Evolutionary conservation across 1,284 basidiomycete genomes (phyloP).

Genomic region (Ceratobasidium sp.): DNA sequence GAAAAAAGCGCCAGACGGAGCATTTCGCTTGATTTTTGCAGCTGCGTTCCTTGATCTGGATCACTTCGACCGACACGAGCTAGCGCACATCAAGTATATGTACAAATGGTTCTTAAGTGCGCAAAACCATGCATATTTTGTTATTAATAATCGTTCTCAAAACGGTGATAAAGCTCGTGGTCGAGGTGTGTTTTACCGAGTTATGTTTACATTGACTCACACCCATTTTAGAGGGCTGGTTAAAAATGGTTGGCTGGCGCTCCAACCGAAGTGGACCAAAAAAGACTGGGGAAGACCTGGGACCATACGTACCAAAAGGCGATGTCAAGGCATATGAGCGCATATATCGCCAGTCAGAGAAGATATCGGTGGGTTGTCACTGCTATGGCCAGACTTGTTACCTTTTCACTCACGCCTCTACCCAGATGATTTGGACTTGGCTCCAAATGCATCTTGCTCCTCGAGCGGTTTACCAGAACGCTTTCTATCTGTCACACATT

Average conservation of each 20-base stretch:
- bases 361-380: background rate
- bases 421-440: background rate
- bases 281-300: background rate
- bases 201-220: background rate
- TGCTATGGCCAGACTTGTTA: background rate
- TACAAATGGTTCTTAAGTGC: background rate
- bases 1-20: background rate
- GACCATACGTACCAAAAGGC: background rate
- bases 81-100: background rate
- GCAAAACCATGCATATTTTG: background rate
- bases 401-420: background rate
- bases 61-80: background rate
- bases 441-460: background rate
- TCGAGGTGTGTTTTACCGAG: too few species aligned
- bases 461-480: background rate
- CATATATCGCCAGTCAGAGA: background rate
- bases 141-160: background rate
- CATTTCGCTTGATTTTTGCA: constrained; percentile 10
- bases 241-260: background rate
- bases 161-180: background rate
- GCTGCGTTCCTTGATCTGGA: background rate
- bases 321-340: background rate
- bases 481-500: background rate
- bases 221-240: background rate
- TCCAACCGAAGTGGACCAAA: background rate